Conservation (phyloP, 441 rosid genomes). For the Sinapis alba region DNA sequence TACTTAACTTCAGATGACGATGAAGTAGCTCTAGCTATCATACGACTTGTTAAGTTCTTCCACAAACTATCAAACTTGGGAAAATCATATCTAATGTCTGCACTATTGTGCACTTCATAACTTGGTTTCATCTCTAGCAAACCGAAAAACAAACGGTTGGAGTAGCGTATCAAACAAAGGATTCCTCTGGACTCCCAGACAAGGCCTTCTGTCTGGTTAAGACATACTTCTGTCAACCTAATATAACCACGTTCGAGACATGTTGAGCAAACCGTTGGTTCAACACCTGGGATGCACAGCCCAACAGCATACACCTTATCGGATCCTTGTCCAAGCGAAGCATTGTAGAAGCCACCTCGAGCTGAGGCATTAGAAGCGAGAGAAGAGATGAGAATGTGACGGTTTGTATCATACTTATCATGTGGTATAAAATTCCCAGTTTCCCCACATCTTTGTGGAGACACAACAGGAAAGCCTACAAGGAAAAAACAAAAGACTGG, state of each 20-base stretch:
- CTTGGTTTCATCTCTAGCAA: neutral
- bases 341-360: neutral
- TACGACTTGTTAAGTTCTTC: neutral
- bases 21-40: neutral
- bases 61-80: neutral
- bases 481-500: neutral
- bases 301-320: neutral
- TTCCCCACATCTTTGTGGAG: neutral
- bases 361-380: neutral
- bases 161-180: neutral
- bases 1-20: neutral
- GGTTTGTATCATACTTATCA: neutral
- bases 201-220: neutral
- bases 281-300: neutral
- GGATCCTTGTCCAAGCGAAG: neutral
- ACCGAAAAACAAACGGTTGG: neutral
- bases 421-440: neutral
- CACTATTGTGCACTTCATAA: neutral
- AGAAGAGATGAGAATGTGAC: neutral
- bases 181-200: neutral
- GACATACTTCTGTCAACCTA: neutral
- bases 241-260: neutral
- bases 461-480: slow-evolving; percentile 7
- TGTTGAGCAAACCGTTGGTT: neutral
- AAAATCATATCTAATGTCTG: neutral